phyloP scores from a whole-genome alignment of 257 asterid species.

The Plectranthus barbatus region DNA sequence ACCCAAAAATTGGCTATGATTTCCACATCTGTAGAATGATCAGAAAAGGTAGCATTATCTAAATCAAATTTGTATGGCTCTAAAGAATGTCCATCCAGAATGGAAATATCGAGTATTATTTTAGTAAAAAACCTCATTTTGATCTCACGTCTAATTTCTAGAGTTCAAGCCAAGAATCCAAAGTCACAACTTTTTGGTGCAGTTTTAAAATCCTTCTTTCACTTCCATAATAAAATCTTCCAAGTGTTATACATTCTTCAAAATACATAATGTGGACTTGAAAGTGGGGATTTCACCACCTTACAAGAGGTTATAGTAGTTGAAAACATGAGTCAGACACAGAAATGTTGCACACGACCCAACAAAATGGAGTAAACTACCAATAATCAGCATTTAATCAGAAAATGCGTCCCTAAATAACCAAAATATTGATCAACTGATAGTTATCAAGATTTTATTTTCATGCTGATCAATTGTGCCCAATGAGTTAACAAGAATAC shows the following conservation, averaged over 20 bases:
- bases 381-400: not conserved
- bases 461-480: too few species aligned
- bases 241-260: not conserved
- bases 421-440: not conserved
- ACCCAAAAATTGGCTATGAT: not conserved
- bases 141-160: not conserved
- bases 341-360: not conserved
- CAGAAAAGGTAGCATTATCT: not conserved
- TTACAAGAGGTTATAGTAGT: not conserved
- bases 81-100: not conserved
- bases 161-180: not conserved
- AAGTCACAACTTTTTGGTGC: not conserved
- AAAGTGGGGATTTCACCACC: not conserved
- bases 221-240: not conserved
- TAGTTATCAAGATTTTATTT: not conserved
- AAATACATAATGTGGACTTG: too few species aligned
- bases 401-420: not conserved
- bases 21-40: not conserved
- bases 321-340: not conserved
- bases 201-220: not conserved
- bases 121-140: not conserved
- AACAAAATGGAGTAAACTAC: not conserved
- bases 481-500: not conserved
- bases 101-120: not conserved
- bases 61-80: not conserved